Percentiles rank a stretch among this genome's conserved stretches.
Evolutionary conservation across 257 asterid species (phyloP).

Genomic region (Nicotiana tabacum): DNA sequence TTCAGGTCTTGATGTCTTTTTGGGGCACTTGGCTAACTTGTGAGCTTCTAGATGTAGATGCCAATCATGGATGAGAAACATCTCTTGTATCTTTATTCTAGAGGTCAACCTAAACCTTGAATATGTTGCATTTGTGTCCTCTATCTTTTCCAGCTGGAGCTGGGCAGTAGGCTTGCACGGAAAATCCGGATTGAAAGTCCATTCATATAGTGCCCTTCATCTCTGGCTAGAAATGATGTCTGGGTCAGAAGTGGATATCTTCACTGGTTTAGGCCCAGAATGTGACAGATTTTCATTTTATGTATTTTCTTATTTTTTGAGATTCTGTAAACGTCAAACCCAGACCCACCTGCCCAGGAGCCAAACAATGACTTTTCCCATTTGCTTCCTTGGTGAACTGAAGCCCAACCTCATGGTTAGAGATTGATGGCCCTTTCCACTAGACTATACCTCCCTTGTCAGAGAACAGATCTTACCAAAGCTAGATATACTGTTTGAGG

Average conservation of each 20-base stretch:
- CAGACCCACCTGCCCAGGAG: not conserved
- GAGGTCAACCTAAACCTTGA: not conserved
- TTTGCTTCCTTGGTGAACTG: conserved; percentile 6
- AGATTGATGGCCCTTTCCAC: not conserved
- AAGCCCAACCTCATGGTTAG: not conserved
- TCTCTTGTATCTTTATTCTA: not conserved
- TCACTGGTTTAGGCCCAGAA: conserved; percentile 40
- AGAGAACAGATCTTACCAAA: not conserved
- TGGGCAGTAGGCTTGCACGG: conserved; percentile 39
- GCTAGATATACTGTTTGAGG: not conserved
- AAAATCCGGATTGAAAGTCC: conserved; percentile 62
- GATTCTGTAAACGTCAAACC: not conserved
- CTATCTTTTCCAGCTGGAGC: conserved; percentile 13
- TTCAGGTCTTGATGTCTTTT: not conserved
- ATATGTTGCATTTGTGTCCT: not conserved
- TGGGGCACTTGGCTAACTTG: not conserved
- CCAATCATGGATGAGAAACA: not conserved
- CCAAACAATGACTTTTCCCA: not conserved
- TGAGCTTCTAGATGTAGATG: not conserved
- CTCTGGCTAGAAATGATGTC: conserved; percentile 54
- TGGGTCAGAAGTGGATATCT: conserved; percentile 55
- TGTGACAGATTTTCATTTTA: conserved; percentile 17
- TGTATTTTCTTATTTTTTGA: not conserved
- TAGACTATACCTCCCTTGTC: not conserved
- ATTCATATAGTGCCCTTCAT: conserved; percentile 40